phyloP scores from a whole-genome alignment of 2,329 filamentous ascomycete genomes.

The Curvularia verruculosa region DNA sequence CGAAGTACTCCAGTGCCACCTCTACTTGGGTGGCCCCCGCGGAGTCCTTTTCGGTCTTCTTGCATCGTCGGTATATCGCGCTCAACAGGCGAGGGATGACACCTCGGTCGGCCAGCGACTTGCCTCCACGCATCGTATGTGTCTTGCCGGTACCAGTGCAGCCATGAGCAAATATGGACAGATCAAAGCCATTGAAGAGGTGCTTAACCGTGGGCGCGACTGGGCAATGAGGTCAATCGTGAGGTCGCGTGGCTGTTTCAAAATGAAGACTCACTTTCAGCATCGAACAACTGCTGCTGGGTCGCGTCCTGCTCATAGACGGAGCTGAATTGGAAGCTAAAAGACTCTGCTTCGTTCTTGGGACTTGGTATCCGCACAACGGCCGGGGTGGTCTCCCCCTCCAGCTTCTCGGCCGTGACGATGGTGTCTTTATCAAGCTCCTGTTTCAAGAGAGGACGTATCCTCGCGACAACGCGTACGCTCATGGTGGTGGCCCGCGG shows the following conservation, averaged over 20 bases:
- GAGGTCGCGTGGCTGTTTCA: constrained; percentile 7
- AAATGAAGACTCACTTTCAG: constrained; percentile 68
- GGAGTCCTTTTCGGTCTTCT: constrained; percentile 83
- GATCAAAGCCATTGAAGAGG: constrained; percentile 77
- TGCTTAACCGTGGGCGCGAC: constrained; percentile 90
- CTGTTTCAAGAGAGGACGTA: constrained; percentile 83
- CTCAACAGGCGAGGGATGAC: constrained; percentile 87
- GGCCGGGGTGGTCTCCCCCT: constrained; percentile 54
- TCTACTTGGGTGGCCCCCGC: constrained; percentile 71
- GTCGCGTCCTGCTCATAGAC: constrained; percentile 82
- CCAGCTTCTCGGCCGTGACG: constrained; percentile 64
- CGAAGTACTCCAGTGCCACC: constrained; percentile 87
- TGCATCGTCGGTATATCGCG: constrained; percentile 80
- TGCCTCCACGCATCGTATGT: constrained; percentile 91
- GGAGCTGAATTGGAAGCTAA: constrained; percentile 91
- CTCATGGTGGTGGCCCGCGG: constrained; percentile 48
- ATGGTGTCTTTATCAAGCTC: constrained; percentile 90
- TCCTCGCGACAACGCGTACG: constrained; percentile 88
- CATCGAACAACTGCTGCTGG: constrained; percentile 86
- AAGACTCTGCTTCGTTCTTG: constrained; percentile 89
- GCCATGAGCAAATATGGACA: constrained; percentile 88
- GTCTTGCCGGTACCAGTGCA: constrained; percentile 95
- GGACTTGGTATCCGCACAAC: constrained; percentile 90
- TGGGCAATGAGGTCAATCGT: constrained; percentile 51
- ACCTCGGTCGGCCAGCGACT: constrained; percentile 83